phyloP scores from a whole-genome alignment of 305 asterid genomes.

The Solanum hybrid region DNA sequence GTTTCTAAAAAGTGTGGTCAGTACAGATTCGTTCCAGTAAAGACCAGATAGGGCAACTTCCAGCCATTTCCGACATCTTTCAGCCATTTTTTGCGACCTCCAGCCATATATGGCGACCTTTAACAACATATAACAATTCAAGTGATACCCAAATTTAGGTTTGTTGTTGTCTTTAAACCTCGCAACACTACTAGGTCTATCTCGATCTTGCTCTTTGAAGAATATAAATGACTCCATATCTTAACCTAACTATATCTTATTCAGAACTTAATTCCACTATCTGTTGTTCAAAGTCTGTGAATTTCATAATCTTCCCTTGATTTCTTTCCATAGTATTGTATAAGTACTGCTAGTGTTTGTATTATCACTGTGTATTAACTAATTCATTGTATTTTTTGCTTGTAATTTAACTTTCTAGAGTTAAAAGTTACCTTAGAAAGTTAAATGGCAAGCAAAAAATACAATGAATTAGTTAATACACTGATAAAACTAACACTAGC shows the following conservation, averaged over 20 bases:
- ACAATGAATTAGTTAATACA: too few relatives aligned
- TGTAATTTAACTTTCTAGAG: too few relatives aligned
- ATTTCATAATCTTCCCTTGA: not conserved
- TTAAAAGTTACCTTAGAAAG: too few relatives aligned
- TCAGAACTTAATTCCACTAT: not conserved
- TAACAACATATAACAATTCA: not conserved
- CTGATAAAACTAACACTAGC: too few relatives aligned
- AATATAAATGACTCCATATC: not conserved
- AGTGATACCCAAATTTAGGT: not conserved
- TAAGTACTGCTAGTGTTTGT: not conserved
- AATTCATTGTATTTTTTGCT: not conserved
- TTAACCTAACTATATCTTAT: not conserved
- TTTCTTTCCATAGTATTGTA: not conserved
- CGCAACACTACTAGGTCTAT: not conserved
- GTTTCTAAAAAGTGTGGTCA: not conserved
- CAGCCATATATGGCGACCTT: not conserved
- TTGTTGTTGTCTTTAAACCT: not conserved
- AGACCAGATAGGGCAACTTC: not conserved
- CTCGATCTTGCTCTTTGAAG: not conserved
- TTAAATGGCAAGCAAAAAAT: too few relatives aligned
- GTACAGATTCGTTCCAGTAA: not conserved
- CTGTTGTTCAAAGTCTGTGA: not conserved
- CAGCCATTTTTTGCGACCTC: not conserved
- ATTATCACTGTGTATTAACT: not conserved
- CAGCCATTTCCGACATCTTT: not conserved